Evolutionary conservation across 768 basidiomycete species (phyloP), one percentile per base, ranked within the genome.

Genomic region (Infundibulicybe gibba): DNA sequence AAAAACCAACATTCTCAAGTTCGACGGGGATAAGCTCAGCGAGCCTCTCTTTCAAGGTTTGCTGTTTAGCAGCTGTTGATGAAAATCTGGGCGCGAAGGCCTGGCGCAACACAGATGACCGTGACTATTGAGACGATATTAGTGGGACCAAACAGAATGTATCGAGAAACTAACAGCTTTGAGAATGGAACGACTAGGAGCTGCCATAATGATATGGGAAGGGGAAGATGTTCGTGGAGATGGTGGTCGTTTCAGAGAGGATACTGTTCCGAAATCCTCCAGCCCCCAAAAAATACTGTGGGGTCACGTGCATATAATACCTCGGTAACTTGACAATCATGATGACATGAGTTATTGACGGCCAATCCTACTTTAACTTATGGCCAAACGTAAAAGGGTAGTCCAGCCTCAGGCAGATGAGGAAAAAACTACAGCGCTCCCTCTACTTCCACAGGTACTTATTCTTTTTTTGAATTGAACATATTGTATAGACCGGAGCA

Each of bases 21-120:
- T 95, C 87, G 52, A 76, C 74, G 49, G 95, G 95, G 59, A 98
- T 97, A 67, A 97, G 82, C 70, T 97, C 90, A 31, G 90, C 81
- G 50, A 98, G 77, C 44, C 92, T 81, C 70, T 97, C 93, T 74
- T 94, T 95, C 63, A 98, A 79, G 20, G 90, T 83, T 49, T 79
- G 75, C 38, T 79, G 79, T 67, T 85, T 87, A 25, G 79, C 61
- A 38, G 75, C 68, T 13, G 83, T 75, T n/a, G 86, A 85, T 41
- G 79, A 80, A 57, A 84, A 79, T 45, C 84, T 76, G 31, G 77
- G 72, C 32, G 72, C 67, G 47, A 72, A 59, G 15, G 69, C 57
- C 34, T 67, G 62, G 54, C 73, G 78, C 25, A 25, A 25, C 8
- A 25, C 25, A 25, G 25, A 25, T 25, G 25, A 25, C 25, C 25